Evolutionary conservation across 306 rosid genomes (phyloP), one percentile per base, ranked within the genome.

Genomic region (Cyamopsis tetragonoloba): DNA sequence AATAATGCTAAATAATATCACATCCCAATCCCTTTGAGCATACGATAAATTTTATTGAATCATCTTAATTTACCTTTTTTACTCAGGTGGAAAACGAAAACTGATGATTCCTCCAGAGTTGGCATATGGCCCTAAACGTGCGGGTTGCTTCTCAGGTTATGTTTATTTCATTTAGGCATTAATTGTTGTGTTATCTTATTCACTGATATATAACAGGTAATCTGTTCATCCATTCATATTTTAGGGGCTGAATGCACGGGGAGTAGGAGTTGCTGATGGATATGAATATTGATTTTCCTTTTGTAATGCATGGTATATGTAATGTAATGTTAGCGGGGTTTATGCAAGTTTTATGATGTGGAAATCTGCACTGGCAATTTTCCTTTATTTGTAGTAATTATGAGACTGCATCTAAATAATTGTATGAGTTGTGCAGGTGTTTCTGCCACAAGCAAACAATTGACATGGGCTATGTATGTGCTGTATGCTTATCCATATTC

Each of bases 41-140:
- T n/a, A n/a, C n/a, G n/a, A n/a, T n/a, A n/a, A n/a, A n/a, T n/a
- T 24, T 66, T 56, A 38, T 19, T 27, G 72, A 12, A 12, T 35
- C 14, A 0, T 13, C 2, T 31, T 54, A 61, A 41, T 71, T 27
- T 56, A 23, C 43, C 60, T 7, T 49, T 77, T 72, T 72, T 67
- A 20, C 14, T 12, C 78, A 90, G 99, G 99, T 41, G 97, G 99
- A 41, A 86, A 88, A 80, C 89, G 92, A 66, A 86, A 90, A 70
- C 89, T 95, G 57, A 66, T 19, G 62, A 88, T 95, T 80, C 97
- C 99, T 68, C 92, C 99, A 11, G 54, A 77, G 27, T 90, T 93
- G 66, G 97, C 96, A 17, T 93, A 93, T 79, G 99, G 99, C 20
- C 97, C 99, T 56, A 97, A 95, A 82, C 99, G 97, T 58, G 99